These are phyloP conservation scores for Amanita subjunquillea DNA, from an alignment of 768 basidiomycete species.

Conservation along the genomic window DNA sequence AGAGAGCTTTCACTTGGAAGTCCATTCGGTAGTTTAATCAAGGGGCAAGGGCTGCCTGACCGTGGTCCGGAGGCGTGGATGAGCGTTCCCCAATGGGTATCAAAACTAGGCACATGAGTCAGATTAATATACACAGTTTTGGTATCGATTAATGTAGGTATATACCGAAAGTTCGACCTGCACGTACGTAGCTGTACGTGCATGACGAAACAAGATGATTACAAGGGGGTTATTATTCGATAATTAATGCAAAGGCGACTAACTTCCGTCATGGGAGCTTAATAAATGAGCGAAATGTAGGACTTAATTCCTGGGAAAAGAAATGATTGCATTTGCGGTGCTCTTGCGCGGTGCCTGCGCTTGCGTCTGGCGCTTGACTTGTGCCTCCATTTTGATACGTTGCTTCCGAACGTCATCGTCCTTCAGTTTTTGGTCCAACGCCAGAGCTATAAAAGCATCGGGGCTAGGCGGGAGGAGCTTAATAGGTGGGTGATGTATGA, in stretches of 20 bases:
- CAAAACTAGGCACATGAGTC: too few species aligned
- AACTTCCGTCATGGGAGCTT: background rate
- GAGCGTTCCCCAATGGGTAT: too few species aligned
- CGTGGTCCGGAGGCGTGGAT: too few species aligned
- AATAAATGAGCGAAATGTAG: background rate
- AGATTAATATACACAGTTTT: too few species aligned
- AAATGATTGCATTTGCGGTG: constrained; percentile 12
- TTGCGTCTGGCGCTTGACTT: constrained; percentile 51
- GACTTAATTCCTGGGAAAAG: constrained; percentile 13
- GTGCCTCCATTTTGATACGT: constrained; percentile 65
- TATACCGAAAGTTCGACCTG: too few species aligned
- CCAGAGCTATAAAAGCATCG: constrained; percentile 53
- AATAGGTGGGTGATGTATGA: constrained; percentile 41
- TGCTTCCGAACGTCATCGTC: constrained; percentile 75
- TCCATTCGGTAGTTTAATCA: too few species aligned
- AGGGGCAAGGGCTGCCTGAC: too few species aligned
- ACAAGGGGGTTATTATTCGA: background rate
- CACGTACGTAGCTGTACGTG: too few species aligned
- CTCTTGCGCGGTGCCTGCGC: constrained; percentile 14
- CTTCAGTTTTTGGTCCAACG: constrained; percentile 58
- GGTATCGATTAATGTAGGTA: too few species aligned
- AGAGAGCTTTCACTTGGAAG: too few species aligned
- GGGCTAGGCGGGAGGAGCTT: constrained; percentile 46
- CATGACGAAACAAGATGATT: background rate
- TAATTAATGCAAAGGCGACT: background rate